Evolutionary conservation across 805 yeast species (phyloP), one percentile per base, ranked within the genome.

Genomic region (Cyberlindnera lachancei): DNA sequence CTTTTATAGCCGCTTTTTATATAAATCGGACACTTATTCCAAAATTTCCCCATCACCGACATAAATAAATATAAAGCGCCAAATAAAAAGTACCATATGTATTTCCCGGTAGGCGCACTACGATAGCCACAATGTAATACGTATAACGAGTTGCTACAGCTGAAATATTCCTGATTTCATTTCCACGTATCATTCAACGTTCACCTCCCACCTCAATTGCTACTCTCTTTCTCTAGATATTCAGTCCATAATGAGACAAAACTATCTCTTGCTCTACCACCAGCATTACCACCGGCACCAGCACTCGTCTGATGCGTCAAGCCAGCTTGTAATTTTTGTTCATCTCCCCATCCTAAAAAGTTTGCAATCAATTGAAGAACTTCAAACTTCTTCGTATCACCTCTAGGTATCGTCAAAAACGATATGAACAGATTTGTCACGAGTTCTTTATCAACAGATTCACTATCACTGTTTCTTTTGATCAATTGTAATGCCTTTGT

Each of bases 311-410:
- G 39, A 38, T 66, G 69, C 18, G 71, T 51, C 32, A 85, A 58
- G 0, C 95, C 95, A 2, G 94, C 94, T 39, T 78, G 82, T 16
- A 74, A 62, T 48, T 71, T 76, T 53, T 82, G 76, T 27, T 71
- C 77, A 30, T 85, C 92, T 55, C 82, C 90, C 98, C 98, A 92
- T 37, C 73, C 80, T 37, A 92, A 64, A 44, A 80, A 78, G 38
- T 84, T 83, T 9, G 95, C 72, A 25, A 92, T 80, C 38, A 92
- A 68, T 52, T 75, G 83, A 30, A 92, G 66, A 4, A 92, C 95
- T 64, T 92, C 97, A 53, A 83, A 92, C 57, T 92, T 87, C 59
- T 88, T 90, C 7, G 95, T 72, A 54, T 92, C 99, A 2, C 92
- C 95, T 39, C 98, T 66, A 6, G 95, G 96, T 19, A 90, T 64